Conservation (phyloP, 1,139 yeast species). For the Blastobotrys indianensis region DNA sequence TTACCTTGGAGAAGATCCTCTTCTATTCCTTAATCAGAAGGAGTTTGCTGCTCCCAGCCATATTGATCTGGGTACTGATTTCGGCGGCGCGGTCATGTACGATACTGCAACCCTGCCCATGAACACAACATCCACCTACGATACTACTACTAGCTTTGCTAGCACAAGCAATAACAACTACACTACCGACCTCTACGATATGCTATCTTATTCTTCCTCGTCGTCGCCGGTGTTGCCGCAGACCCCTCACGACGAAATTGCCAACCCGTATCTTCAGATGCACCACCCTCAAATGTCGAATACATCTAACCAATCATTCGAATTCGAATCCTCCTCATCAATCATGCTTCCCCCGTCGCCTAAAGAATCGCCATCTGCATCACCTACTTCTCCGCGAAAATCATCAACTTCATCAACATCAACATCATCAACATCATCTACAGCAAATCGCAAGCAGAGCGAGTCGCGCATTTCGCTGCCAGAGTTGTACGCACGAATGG, state of each 20-base stretch:
- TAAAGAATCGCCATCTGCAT: neutral
- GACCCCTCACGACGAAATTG: constrained; percentile 1
- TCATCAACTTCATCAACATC: neutral
- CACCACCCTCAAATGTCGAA: neutral
- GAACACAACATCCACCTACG: neutral
- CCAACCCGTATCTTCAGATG: neutral
- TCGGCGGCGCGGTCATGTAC: too few relatives aligned
- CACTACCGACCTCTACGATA: neutral
- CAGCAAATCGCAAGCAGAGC: constrained; percentile 33
- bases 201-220: neutral
- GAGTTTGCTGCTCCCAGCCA: too few relatives aligned
- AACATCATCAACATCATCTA: neutral
- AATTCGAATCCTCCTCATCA: neutral
- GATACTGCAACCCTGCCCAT: too few relatives aligned
- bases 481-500: constrained; percentile 49
- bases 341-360: neutral
- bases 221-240: constrained; percentile 4
- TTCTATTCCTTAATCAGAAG: too few relatives aligned
- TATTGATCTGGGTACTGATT: too few relatives aligned
- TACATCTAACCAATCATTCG: neutral
- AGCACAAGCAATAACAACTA: neutral
- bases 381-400: neutral
- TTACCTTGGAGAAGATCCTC: too few relatives aligned
- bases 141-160: neutral
- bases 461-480: constrained; percentile 56